A percentile compares a stretch with the other conserved stretches of the same genome.
Conservation (phyloP, 306 rosid species). For the Hippophae gyantsensis region DNA sequence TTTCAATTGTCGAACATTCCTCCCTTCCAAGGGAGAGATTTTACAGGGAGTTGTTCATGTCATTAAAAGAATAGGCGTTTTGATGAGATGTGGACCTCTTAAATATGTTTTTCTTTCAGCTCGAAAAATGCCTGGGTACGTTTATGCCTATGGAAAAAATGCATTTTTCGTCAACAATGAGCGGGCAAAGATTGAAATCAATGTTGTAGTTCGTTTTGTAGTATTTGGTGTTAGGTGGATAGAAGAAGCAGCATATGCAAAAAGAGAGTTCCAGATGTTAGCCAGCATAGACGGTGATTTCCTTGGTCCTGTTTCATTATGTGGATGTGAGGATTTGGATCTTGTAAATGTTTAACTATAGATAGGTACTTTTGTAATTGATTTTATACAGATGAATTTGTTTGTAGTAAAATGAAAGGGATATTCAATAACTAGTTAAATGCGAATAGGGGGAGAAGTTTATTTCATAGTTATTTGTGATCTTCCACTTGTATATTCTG, state of each 20-base stretch:
- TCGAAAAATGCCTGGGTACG: conserved; percentile 34
- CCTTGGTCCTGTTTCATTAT: conserved; percentile 34
- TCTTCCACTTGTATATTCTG: no score
- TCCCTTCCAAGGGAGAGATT: conserved; percentile 30
- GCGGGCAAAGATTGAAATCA: conserved; percentile 23
- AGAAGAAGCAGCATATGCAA: conserved; percentile 17
- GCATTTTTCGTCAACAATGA: conserved; percentile 23
- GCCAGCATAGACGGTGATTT: conserved; percentile 35
- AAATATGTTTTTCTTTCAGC: conserved; percentile 25
- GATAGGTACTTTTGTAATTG: no score
- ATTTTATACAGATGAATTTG: no score
- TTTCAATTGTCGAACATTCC: conserved; percentile 35
- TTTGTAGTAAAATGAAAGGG: no score
- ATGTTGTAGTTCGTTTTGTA: conserved; percentile 25
- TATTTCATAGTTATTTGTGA: no score
- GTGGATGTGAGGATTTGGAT: conserved; percentile 26
- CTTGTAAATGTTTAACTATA: not conserved
- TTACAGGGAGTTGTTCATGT: conserved; percentile 32
- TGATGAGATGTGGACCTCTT: conserved; percentile 41
- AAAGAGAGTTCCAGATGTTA: conserved; percentile 31
- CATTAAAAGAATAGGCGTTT: conserved; percentile 20
- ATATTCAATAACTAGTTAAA: no score
- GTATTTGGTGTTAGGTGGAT: conserved; percentile 35
- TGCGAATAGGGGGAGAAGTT: no score
- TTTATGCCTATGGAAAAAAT: conserved; percentile 10